These are phyloP conservation scores for Hordeum marinum DNA, from an alignment of 176 grass and related monocot species.

Conservation along the genomic window DNA sequence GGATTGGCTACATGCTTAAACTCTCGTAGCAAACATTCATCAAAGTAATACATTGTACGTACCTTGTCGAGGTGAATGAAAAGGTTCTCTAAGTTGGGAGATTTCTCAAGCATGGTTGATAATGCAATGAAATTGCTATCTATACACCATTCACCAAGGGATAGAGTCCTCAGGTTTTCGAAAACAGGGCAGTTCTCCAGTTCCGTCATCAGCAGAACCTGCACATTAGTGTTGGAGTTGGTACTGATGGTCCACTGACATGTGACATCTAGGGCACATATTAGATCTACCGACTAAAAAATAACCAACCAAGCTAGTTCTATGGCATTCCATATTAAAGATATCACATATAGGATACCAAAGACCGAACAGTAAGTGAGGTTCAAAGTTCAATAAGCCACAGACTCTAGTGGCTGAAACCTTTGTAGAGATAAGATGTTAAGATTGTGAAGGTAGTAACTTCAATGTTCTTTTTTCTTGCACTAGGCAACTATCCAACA, in stretches of 20 bases:
- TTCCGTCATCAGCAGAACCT: slow-evolving; percentile 19
- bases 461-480: neutral
- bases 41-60: neutral
- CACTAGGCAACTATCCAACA: neutral
- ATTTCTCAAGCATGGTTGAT: slow-evolving; percentile 18
- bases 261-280: neutral
- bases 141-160: slow-evolving; percentile 39
- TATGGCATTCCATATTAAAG: neutral
- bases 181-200: slow-evolving; percentile 12
- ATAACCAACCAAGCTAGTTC: neutral
- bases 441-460: neutral
- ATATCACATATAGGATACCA: neutral
- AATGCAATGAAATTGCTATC: neutral
- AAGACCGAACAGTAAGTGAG: neutral
- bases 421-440: neutral
- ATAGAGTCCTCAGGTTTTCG: slow-evolving; percentile 26
- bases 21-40: neutral
- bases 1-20: neutral
- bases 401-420: neutral
- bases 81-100: slow-evolving; percentile 32
- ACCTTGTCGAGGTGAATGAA: slow-evolving; percentile 29
- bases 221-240: neutral
- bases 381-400: neutral
- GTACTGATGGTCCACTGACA: neutral
- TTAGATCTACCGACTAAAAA: neutral